Base-by-base conservation (phyloP, 352 stramenopile species). In the Plasmopara halstedii region DNA sequence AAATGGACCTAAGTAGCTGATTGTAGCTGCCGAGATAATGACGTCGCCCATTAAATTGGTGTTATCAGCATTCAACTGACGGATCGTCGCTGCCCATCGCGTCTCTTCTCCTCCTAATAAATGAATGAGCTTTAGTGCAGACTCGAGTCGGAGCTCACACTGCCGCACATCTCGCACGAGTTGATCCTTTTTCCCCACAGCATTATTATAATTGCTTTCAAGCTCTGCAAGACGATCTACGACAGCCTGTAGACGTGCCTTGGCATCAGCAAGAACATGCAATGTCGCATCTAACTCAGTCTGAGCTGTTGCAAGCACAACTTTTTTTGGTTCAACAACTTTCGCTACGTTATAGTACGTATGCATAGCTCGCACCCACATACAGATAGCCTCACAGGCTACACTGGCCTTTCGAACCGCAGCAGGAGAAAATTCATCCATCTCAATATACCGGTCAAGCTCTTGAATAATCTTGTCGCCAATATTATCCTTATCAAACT, bases 321-420 rank as follows among this genome's bases (percentile, higher is more conserved):
- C 53, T 25, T 94, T 92, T 77, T 97, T 97, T 0, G 88, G 88
- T 38, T 96, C 88, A n/a, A 97, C 88, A 53, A 94, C 78, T 37
- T 94, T 86, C 4, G 88, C 85, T 2, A 97, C 80, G 22, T 87
- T 90, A 59, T 96, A 71, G 58, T 96, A 97, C 35, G 83, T 95
- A 65, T 96, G 83, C 88, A 96, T 97, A 7, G 88, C 88, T 9
- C 87, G 77, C 7, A 94, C 84, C 88, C 88, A 97, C 85, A 97
- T 94, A 46, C 88, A 97, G 54, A 97, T 96, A 4, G 88, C 88
- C 41, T 94, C 88, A 41, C 88, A 97, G 1, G 88, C 88, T 4
- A 89, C 82, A 32, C 84, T 96, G 2, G 87, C 87, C 50, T 96
- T 96, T 22, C 87, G 76, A 21, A 96, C 86, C 11, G 84, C 58